Base-by-base conservation (phyloP, 805 yeast genomes). In the Sugiyamaella qingdaonensis region DNA sequence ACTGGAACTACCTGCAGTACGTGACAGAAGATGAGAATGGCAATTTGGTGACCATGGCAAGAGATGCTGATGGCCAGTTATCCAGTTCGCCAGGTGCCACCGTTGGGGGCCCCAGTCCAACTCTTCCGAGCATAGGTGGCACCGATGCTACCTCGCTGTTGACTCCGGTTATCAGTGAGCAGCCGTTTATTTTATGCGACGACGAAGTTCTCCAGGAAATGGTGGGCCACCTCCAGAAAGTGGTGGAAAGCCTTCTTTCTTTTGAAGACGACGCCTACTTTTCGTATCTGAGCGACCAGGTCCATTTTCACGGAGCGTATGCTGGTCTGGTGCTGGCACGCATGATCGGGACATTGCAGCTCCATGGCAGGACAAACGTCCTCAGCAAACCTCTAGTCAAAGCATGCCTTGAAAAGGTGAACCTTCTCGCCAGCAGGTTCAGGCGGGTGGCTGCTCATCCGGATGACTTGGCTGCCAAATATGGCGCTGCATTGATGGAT, bases 231-330 rank as follows among this genome's bases (percentile, higher is more conserved):
- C 64, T 82, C 1, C 64, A 65, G 49, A 67, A 71, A 44, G 71
- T 79, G 2, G 65, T 81, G 1, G 71, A 68, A 43, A 72, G 76
- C 18, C 66, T 78, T 47, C 60, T 71, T 42, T 63, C 62, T 21
- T 73, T 77, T 21, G 74, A 70, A 24, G 71, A 75, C 55, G 83
- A 79, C 61, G 73, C 80, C 2, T 82, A 81, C 61, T 85, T 85
- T 68, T 84, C 85, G 0, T 81, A 79, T 61, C 72, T 85, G n/a
- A 81, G 87, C 10, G 90, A 85, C 68, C 88, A 83, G 67, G 72
- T 85, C 43, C 88, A 81, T 62, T 74, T 82, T 53, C 51, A 55
- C 29, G 71, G 68, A 1, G 60, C 61, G 24, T 60, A 55, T 44
- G 48, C 64, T 4, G 62, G 61, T 2, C 43, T 61, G 9, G 52